Base-by-base conservation (phyloP, 139 green algal species). In the Zygnema cylindricum region DNA sequence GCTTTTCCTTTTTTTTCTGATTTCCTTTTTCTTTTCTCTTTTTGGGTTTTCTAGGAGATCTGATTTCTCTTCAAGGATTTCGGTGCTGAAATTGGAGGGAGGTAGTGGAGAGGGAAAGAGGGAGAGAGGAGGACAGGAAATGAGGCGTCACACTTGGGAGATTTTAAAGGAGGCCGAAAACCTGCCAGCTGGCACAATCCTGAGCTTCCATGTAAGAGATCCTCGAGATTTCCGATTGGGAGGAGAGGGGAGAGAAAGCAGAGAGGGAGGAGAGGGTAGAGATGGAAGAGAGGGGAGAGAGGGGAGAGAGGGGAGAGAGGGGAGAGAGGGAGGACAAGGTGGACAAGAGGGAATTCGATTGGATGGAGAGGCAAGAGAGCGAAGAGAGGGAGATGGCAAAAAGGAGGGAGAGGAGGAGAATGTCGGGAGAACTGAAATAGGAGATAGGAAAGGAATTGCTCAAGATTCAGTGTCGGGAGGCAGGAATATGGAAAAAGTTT, bases 121-220 rank as follows among this genome's bases (percentile, higher is more conserved):
- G 49, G 49, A 63, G 49, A 16, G 49, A 63, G 16, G 49, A 16
- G 7, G 16, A 16, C 49, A 63, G 49, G 7, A 63, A 63, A 63
- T 63, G 49, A 63, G 16, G 16, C 21, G 11, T 41, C 71, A 16
- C 16, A 43, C 7, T 54, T 79, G 71, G 71, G 71, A 41, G 7
- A 11, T 79, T 7, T 79, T 79, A 23, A 7, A 79, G 16, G 71
- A 43, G 3, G 16, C 11, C 16, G 71, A 43, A 3, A 25, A 85
- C 11, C 35, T 85, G 42, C 77, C 77, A 85, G 43, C 7, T 76
- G 77, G 77, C 77, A 85, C 77, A 54, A 41, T 85, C 39, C 77
- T 85, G 36, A 16, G 7, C 49, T 54, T 85, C 16, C 39, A 77
- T 75, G 77, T 85, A 54, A 49, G 36, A 38, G 77, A 85, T 77